Evolutionary conservation across 176 grass and related monocot genomes (phyloP).

Genomic region (Elymus sibiricus): DNA sequence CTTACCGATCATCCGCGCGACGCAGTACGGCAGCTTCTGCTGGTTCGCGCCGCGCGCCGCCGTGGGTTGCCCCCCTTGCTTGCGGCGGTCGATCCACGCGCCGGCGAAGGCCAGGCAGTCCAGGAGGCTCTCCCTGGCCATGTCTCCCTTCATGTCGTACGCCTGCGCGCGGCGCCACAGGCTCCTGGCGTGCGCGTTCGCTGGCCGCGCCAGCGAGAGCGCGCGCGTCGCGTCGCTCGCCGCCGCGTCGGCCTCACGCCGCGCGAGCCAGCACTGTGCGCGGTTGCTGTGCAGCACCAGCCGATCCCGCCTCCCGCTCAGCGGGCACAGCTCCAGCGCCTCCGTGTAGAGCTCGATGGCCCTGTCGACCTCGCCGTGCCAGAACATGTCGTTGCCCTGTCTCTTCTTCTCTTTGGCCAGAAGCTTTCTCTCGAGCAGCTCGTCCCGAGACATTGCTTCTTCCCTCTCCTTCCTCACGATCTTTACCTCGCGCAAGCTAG

Average conservation of each 20-base stretch:
- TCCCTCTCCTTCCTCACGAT: conserved; percentile 54
- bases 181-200: conserved; percentile 69
- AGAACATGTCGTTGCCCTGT: conserved; percentile 62
- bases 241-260: conserved; percentile 51
- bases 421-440: conserved; percentile 25
- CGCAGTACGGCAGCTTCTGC: conserved; percentile 69
- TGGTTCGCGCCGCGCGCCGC: background rate
- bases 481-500: conserved; percentile 43
- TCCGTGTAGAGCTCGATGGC: conserved; percentile 56
- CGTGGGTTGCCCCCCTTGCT: background rate
- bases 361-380: conserved; percentile 51
- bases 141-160: conserved; percentile 82
- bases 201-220: conserved; percentile 57
- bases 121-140: conserved; percentile 95
- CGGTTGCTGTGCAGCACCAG: conserved; percentile 85
- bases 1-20: conserved; percentile 79
- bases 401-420: conserved; percentile 65
- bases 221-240: conserved; percentile 87
- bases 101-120: conserved; percentile 74
- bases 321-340: conserved; percentile 63
- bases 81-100: conserved; percentile 38
- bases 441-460: conserved; percentile 35
- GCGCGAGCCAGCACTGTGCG: conserved; percentile 58
- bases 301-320: conserved; percentile 45
- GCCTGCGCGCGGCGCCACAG: conserved; percentile 85